Base-by-base conservation (phyloP, 352 stramenopile species). In the Globisporangium barbulae region DNA sequence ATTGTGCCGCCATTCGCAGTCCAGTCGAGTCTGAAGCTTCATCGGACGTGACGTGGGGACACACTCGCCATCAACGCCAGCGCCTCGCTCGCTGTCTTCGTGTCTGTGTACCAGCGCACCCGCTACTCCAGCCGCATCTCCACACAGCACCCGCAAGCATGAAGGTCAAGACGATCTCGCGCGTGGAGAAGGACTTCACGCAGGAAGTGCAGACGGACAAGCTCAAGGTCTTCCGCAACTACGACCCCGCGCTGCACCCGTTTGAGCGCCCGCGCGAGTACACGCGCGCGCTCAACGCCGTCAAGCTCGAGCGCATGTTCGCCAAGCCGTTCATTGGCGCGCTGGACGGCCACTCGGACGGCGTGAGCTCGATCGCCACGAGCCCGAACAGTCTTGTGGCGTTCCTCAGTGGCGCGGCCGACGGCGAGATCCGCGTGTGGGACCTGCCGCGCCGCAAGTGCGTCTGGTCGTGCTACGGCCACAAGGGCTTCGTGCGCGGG, bases 81-180 rank as follows among this genome's bases (percentile, higher is more conserved):
- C 52, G 21, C 52, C 28, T 53, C 47, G 17, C 44, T 50, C 44
- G 25, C n/a, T 10, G 19, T 53, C 25, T 19, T 6, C 30, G 25
- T 44, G 52, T 58, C 52, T 45, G 19, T 31, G 52, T 44, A 39
- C 5, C 49, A 55, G 49, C 28, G 28, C 5, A 35, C 17, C 48
- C 17, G 12, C 54, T 10, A 52, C 37, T 50, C 33, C 21, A 52
- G 3, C 42, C 35, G 8, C 33, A 59, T 30, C 53, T 3, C 13
- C 33, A 59, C 33, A 54, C 9, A 50, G n/a, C 57, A 28, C 17
- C 47, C 54, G 5, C 19, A 49, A 19, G 33, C 62, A 99, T 99
- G 97, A 99, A 99, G 86, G 96, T 99, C 61, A 99, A 99, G 83
- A 98, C 97, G 9, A 98, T 99, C 59, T 98, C 92, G 62, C 91